Evolutionary conservation across 2,329 filamentous ascomycete species (phyloP), one percentile per base, ranked within the genome.

Genomic region (Microsporum ferrugineum): DNA sequence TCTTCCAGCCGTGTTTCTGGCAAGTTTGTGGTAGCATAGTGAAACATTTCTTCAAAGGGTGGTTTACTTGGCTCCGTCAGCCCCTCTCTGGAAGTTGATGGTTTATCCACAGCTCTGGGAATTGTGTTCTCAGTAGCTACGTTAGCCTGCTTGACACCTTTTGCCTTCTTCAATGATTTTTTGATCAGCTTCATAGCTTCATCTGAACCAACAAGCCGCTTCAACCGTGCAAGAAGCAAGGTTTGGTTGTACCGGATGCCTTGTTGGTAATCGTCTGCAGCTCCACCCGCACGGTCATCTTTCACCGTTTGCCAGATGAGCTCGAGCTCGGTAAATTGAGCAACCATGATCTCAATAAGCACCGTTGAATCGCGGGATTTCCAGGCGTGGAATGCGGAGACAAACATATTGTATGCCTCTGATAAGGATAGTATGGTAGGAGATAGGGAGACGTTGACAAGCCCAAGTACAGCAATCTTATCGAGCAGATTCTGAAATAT

Each of bases 251-350:
- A 80, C 29, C 83, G 77, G 62, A 87, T 86, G n/a, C 84, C 84
- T 65, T 84, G 79, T 39, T 79, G 78, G 67, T 86, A 87, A 62
- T 87, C 84, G 47, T 80, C 80, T 2, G 83, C 82, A 41, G 84
- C 84, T 59, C 82, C 81, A 51, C 83, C 84, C 6, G 79, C 78
- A 29, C 75, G 80, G 60, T 85, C 83, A 64, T 84, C 79, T 67
- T 86, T 86, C 62, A 86, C 84, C 1, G 82, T 84, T 70, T 86
- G 84, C 82, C 84, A 84, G 14, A 87, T 87, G 17, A 83, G 77
- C 67, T 87, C 84, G 17, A 87, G 74, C 68, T 85, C 84, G 45
- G 85, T 81, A 66, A 86, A 87, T 31, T 84, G 84, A 7, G 81
- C 82, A 17, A 87, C 76, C 84, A 87, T 86, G 43, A 84, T 84